Evolutionary conservation across 1,139 yeast genomes (phyloP), one percentile per base, ranked within the genome.

Genomic region (Petasospora fabianii): DNA sequence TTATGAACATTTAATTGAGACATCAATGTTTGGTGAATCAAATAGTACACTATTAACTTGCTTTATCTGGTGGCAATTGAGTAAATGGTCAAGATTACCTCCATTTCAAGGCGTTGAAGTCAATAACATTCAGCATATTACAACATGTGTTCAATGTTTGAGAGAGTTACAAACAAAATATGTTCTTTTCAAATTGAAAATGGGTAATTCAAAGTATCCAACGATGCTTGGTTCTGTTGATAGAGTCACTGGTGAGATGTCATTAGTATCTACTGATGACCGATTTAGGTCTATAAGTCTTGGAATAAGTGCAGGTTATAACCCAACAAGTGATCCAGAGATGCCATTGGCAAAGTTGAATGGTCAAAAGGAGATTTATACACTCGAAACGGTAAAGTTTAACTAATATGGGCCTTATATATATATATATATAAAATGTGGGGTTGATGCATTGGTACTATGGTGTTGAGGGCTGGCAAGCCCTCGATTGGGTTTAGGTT

Each of bases 1-100:
- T 4, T 30, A 27, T 27, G 38, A 38, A 13, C 26, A 30, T 6
- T 16, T 33, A 30, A 21, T 35, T 30, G 22, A 41, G 35, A 32
- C 41, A 35, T 6, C 24, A 27, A 12, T 27, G 26, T 5, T 27
- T 20, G 18, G 34, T 24, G 30, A 34, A 20, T 27, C 21, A 9
- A 28, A 32, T 6, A 30, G 18, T 6, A 28, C 32, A 10, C 17
- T 34, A n/a, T 27, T 32, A 6, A 27, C 28, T 24, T 39, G 46
- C 14, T 21, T 46, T 11, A 34, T 44, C 13, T 40, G 42, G 27
- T 45, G 40, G 21, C 54, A 49, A 30, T 16, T 50, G 11, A 30
- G 43, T 19, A 43, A 41, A 35, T 52, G 56, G 56, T 41, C 38
- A 30, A 12, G n/a, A n/a, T 31, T 52, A 8, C 38, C 41, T 13